Base-by-base conservation (phyloP, 2,329 filamentous ascomycete species). In the Pestalotiopsis sp. region DNA sequence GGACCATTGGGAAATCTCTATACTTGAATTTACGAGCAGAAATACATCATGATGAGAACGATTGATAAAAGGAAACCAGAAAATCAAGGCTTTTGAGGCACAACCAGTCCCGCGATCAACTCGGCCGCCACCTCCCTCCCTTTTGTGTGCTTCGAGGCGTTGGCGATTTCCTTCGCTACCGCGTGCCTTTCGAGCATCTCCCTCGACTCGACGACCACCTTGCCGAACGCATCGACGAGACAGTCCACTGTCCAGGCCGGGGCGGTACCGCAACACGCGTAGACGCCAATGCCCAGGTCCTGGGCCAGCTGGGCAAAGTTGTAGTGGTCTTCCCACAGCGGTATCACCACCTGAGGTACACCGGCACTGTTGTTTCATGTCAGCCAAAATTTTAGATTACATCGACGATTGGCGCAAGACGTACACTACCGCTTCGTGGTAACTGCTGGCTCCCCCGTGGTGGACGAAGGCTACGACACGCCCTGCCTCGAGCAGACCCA, bases 231-330 rank as follows among this genome's bases (percentile, higher is more conserved):
- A 73, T 2, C 75, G 73, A 7, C 78, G 75, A 27, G 76, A 74
- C 7, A 70, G 76, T 58, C 75, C 75, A 68, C 76, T 76, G 70
- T 72, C 78, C 6, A 77, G 78, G 49, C 6, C 3, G 67, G 69
- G 9, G 57, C 67, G 20, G 63, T 66, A 2, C 49, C 56, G 7
- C 67, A 62, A 5, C n/a, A 61, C 7, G 57, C 62, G 31, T 63
- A 70, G 7, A 69, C 11, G 20, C 69, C 69, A 4, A 70, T 59
- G 20, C 38, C 67, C 7, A 66, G 27, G 14, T 64, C n/a, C 27
- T 70, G 67, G 7, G 69, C 67, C 17, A 69, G n/a, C 45, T 58
- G 61, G 4, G 69, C 69, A 52, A 66, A 70, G 62, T 70, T 69
- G 49, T 69, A 69, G 13, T 56, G 41, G 25, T 70, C 69, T 17